Evolutionary conservation across 352 stramenopile genomes (phyloP).

Genomic region (Globisporangium carolinianum): DNA sequence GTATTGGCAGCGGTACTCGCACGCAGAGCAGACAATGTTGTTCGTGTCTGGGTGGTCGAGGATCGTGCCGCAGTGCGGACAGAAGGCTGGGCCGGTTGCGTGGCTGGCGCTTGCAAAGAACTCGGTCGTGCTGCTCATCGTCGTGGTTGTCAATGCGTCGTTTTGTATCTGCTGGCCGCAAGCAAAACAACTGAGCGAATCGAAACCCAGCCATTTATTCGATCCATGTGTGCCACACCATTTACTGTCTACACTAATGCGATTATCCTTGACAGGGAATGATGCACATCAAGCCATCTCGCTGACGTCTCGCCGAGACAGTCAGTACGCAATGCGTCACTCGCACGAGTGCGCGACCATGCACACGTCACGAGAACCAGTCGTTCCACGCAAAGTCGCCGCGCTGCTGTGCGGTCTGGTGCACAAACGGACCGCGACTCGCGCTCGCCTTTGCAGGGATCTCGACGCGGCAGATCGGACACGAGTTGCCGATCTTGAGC

Average conservation of each 20-base stretch:
- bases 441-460: constrained; percentile 46
- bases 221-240: neutral
- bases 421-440: constrained; percentile 15
- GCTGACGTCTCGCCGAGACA: neutral
- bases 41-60: constrained; percentile 83
- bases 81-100: constrained; percentile 77
- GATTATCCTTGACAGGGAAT: neutral
- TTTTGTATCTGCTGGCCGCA: neutral
- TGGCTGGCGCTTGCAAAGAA: constrained; percentile 62
- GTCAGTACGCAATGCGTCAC: neutral
- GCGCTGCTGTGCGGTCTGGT: constrained; percentile 34
- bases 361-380: constrained; percentile 54
- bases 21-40: constrained; percentile 82
- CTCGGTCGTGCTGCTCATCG: constrained; percentile 31
- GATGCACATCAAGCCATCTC: neutral
- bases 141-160: neutral
- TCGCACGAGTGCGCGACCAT: neutral
- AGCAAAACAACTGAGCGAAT: neutral
- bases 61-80: constrained; percentile 83
- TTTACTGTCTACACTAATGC: neutral
- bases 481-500: constrained; percentile 81
- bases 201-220: neutral
- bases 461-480: constrained; percentile 74
- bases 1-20: constrained; percentile 81
- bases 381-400: constrained; percentile 65